phyloP scores from a whole-genome alignment of 805 yeast species.

The Isabelozyma rhagii region DNA sequence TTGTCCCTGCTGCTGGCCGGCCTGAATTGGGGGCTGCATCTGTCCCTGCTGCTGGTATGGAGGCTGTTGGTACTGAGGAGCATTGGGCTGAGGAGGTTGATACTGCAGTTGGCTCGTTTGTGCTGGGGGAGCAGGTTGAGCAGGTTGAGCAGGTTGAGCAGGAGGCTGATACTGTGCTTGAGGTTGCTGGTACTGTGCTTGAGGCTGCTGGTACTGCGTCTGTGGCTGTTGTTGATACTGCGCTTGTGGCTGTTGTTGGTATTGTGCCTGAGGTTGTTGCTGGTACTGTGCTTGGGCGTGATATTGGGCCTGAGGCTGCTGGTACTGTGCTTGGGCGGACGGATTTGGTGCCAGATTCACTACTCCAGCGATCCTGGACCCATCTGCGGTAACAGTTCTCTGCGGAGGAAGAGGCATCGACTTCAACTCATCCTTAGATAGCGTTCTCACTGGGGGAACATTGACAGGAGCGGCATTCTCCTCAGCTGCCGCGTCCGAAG shows the following conservation, averaged over 20 bases:
- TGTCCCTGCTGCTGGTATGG: too few species aligned
- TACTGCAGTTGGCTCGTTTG: too few species aligned
- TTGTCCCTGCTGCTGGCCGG: neutral
- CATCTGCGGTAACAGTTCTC: constrained; percentile 31
- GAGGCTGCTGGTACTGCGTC: too few species aligned
- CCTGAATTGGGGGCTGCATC: neutral
- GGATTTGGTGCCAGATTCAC: constrained; percentile 7
- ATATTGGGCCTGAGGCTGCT: constrained; percentile 4
- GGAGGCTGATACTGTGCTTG: neutral
- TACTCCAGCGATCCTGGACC: constrained; percentile 8
- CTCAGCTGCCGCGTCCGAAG: constrained; percentile 16
- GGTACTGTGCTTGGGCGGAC: constrained; percentile 4
- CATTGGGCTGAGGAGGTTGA: neutral
- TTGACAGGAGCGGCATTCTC: constrained; percentile 15
- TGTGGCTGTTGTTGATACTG: too few species aligned
- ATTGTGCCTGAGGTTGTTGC: constrained; percentile 3
- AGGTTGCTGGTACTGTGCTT: neutral
- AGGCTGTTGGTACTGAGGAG: neutral
- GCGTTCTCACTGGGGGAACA: neutral
- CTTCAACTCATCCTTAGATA: constrained; percentile 18
- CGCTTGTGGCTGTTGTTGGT: too few species aligned
- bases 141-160: neutral
- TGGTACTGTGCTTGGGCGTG: constrained; percentile 6
- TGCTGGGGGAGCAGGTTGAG: neutral
- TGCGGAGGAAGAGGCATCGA: constrained; percentile 46